Evolutionary conservation across 176 grass and related monocot species (phyloP).

Genomic region (Saccharum spontaneum): DNA sequence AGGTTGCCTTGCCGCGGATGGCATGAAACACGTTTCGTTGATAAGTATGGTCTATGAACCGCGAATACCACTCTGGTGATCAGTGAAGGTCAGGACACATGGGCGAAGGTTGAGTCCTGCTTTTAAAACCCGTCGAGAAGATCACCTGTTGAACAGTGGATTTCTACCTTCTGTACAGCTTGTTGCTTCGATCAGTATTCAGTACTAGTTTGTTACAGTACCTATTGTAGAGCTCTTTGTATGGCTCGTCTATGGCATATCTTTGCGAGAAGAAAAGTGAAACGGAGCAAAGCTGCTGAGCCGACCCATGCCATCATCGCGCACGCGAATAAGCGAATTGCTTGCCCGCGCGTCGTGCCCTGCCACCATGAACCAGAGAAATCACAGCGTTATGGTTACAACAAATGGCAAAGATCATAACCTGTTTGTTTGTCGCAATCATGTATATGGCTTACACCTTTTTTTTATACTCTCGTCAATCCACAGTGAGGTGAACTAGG

Average conservation of each 20-base stretch:
- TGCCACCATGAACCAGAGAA: not conserved
- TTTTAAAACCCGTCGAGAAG: not conserved
- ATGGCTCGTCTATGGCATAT: too few species aligned
- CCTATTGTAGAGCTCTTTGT: not conserved
- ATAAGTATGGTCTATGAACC: not conserved
- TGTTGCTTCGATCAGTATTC: not conserved
- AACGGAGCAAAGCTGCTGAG: too few species aligned
- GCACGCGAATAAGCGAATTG: too few species aligned
- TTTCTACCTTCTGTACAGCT: constrained; percentile 22
- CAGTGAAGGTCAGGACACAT: not conserved
- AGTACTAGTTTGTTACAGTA: not conserved
- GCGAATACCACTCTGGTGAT: not conserved
- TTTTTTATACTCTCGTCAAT: too few species aligned
- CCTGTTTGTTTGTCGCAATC: too few species aligned
- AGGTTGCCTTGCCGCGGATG: not conserved
- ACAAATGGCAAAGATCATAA: too few species aligned
- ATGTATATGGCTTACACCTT: too few species aligned
- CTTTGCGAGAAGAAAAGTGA: too few species aligned
- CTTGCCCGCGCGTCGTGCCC: not conserved
- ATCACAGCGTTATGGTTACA: too few species aligned
- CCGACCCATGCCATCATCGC: too few species aligned
- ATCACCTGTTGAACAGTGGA: not conserved
- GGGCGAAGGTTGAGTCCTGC: not conserved
- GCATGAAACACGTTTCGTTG: not conserved
- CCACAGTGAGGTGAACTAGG: too few species aligned